phyloP scores from a whole-genome alignment of 345 rosid genomes.

The Salix caprea region DNA sequence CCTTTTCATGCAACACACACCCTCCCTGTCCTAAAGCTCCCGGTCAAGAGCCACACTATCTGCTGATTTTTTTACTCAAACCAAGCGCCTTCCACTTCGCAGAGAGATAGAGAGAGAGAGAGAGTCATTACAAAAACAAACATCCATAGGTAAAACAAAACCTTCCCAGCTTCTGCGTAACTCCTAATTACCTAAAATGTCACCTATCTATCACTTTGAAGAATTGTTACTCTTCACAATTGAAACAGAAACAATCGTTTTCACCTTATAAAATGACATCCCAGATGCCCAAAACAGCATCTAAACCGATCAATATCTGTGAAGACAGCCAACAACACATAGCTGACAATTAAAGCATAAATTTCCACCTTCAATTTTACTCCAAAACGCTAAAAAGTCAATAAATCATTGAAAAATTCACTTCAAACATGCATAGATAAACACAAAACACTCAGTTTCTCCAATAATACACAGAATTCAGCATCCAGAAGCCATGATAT shows the following conservation, averaged over 20 bases:
- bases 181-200: not conserved
- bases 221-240: not conserved
- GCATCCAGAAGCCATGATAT: not conserved
- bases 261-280: not conserved
- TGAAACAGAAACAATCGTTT: not conserved
- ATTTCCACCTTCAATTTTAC: no score
- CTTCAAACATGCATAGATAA: not conserved
- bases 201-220: not conserved
- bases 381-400: not conserved
- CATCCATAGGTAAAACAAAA: not conserved
- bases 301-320: not conserved
- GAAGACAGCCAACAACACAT: not conserved
- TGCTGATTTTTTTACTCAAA: not conserved
- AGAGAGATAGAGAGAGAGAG: no score
- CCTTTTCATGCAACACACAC: not conserved
- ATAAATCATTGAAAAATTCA: not conserved
- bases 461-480: not conserved
- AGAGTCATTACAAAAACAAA: no score
- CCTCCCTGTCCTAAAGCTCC: not conserved
- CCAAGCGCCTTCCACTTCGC: not conserved
- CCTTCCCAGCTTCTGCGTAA: not conserved
- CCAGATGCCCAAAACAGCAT: not conserved
- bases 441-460: not conserved
- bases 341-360: no score
- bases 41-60: not conserved